Evolutionary conservation across 2,329 filamentous ascomycete genomes (phyloP), one percentile per base, ranked within the genome.

Genomic region (Chaetomium sp.): DNA sequence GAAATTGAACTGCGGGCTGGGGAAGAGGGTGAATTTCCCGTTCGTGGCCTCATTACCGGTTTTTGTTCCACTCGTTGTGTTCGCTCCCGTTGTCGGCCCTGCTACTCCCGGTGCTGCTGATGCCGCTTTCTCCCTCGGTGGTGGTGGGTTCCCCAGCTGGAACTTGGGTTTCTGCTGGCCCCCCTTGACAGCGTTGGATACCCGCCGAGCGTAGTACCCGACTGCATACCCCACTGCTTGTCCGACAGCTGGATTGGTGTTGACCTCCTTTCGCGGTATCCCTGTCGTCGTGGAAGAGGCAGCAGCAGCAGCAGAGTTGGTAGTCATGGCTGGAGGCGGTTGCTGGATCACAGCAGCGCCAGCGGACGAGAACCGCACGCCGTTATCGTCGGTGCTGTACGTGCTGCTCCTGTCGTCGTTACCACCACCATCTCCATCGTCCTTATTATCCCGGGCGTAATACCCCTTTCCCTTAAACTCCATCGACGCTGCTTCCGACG

Each of bases 1-100:
- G 41, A 43, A 43, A 19, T 43, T 43, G 35, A 14, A 36, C 12
- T 9, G 12, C 12, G 50, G 60, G 51, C 55, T 67, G 12, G 66
- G 65, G 46, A 67, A 67, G 19, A 68, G 60, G 5, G 55, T 62
- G 41, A 68, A 66, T 55, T 65, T 61, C 8, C 61, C 56, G 14
- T 27, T 37, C 3, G 6, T 34, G 5, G 37, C 27, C 19, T 27
- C 19, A 27, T 27, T 3, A 27, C 19, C 19, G 19, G 19, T 27
- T 27, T 27, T 27, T 27, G 19, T 27, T 27, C 19, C 19, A 27
- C 19, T 27, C 19, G 19, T 27, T 27, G 19, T 27, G 19, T 27
- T 3, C n/a, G 10, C 10, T 14, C 37, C 38, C n/a, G 37, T 37
- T 52, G 48, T 2, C 49, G 60, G 36, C 56, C 57, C 19, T 53